These are phyloP conservation scores for Solanum chacoense DNA, from an alignment of 305 asterid genomes.

Conservation along the genomic window DNA sequence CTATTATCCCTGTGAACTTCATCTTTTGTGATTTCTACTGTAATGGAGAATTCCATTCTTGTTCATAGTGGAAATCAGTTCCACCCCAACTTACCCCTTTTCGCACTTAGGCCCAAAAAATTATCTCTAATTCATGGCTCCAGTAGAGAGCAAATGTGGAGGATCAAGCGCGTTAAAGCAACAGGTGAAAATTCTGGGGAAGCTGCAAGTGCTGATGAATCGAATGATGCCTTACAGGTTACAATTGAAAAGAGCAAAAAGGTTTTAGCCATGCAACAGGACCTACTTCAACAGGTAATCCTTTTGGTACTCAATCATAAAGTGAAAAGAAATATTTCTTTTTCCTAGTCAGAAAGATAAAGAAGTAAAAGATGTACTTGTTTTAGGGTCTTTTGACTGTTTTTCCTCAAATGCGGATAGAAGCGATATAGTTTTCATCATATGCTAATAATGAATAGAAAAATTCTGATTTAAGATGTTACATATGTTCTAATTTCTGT, in stretches of 20 bases:
- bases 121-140: conserved; percentile 27
- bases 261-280: conserved; percentile 59
- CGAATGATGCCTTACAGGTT: conserved; percentile 56
- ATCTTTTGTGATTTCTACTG: conserved; percentile 5
- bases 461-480: not conserved
- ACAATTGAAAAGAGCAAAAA: conserved; percentile 71
- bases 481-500: not conserved
- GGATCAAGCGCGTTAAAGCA: conserved; percentile 31
- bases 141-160: conserved; percentile 26
- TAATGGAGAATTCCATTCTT: conserved; percentile 36
- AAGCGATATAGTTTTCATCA: not conserved
- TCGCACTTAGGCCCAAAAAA: conserved; percentile 10
- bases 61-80: conserved; percentile 19
- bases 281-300: conserved; percentile 66
- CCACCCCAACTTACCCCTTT: conserved; percentile 30
- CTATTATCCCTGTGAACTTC: not conserved
- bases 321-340: not conserved
- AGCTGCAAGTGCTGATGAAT: conserved; percentile 28
- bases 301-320: not conserved
- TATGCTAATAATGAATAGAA: not conserved
- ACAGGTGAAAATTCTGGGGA: conserved; percentile 24
- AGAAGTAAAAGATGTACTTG: not conserved
- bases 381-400: not conserved
- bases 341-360: not conserved
- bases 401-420: not conserved